Base-by-base conservation (phyloP, 352 stramenopile genomes). In the Phytophthora pluvialis region DNA sequence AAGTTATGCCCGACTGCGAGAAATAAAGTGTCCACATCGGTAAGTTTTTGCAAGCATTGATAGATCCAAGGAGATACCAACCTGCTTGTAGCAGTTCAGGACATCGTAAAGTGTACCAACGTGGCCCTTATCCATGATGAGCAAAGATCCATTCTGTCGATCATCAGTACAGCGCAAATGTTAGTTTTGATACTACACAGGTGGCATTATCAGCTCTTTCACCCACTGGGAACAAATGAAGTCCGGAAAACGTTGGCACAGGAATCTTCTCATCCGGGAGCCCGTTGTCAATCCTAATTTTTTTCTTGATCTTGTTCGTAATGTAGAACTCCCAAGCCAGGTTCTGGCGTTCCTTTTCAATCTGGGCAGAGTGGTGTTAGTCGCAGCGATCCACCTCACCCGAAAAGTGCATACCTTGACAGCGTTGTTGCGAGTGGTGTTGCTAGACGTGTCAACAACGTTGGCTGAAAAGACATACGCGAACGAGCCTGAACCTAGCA, bases 241-340 rank as follows among this genome's bases (percentile, higher is more conserved):
- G 67, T 11, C 73, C 60, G 50, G 57, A 65, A 56, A 89, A 83
- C 12, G 45, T 60, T 58, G 76, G 77, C 10, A 90, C 57, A 12
- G 76, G 72, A 47, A 73, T 71, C 25, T 67, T 61, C 11, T 63
- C 45, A 15, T 69, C 54, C 5, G 40, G 35, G 51, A 77, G 60
- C 15, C 46, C 59, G 26, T 67, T 55, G 18, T 70, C 45, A 58
- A 57, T 59, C 43, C 26, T 67, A 18, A 83, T 16, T 21, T 61
- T 80, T 46, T 75, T 72, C 21, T 59, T 73, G 43, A 88, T 72
- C 47, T 78, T 80, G 64, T 88, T 77, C 29, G 80, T 81, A 28
- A 93, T 72, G 54, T 85, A 94, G 33, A 90, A 86, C 45, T 96
- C 88, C 88, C 88, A 96, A n/a, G 73, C 70, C 38, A 96, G 46